A percentile compares a stretch with the other conserved stretches of the same genome.
phyloP scores from a whole-genome alignment of 371 early-diverging fungal genomes.

The Synchytrium microbalum region DNA sequence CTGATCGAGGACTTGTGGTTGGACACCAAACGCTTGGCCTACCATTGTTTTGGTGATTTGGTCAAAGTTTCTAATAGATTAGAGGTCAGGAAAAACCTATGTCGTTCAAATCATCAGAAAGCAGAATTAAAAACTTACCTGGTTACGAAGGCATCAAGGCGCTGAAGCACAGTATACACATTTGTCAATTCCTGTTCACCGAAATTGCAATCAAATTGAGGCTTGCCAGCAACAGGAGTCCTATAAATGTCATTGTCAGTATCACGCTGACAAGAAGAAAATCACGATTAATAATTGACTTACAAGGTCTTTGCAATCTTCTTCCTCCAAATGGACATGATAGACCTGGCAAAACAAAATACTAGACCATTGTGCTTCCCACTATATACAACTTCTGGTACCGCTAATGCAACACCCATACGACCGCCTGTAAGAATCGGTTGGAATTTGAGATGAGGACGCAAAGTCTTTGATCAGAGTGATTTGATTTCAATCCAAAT shows the following conservation, averaged over 20 bases:
- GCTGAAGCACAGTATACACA: slow-evolving; percentile 37
- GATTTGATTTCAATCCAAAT: slow-evolving; percentile 12
- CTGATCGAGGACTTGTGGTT: slow-evolving; percentile 10
- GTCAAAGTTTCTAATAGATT: not conserved
- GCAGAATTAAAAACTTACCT: slow-evolving; percentile 14
- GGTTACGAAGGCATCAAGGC: slow-evolving; percentile 45
- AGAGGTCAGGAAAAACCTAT: too few relatives aligned
- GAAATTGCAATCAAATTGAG: slow-evolving; percentile 21
- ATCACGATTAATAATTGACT: not conserved
- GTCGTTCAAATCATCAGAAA: not conserved
- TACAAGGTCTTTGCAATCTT: slow-evolving; percentile 31
- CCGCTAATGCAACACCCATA: slow-evolving; percentile 43
- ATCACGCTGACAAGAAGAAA: not conserved
- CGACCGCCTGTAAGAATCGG: slow-evolving; percentile 25
- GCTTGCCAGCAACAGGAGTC: slow-evolving; percentile 20
- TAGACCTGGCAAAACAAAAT: slow-evolving; percentile 59
- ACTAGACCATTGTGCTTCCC: slow-evolving; percentile 70
- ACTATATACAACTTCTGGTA: slow-evolving; percentile 46
- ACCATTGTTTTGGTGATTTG: slow-evolving; percentile 5
- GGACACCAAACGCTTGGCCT: slow-evolving; percentile 17
- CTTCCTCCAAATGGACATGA: slow-evolving; percentile 64
- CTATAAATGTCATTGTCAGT: slow-evolving; percentile 13
- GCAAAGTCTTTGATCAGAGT: slow-evolving; percentile 7
- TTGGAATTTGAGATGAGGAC: not conserved
- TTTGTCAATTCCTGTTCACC: slow-evolving; percentile 24